phyloP scores from a whole-genome alignment of 73 alveolate species.

The Blepharisma japonicum region DNA sequence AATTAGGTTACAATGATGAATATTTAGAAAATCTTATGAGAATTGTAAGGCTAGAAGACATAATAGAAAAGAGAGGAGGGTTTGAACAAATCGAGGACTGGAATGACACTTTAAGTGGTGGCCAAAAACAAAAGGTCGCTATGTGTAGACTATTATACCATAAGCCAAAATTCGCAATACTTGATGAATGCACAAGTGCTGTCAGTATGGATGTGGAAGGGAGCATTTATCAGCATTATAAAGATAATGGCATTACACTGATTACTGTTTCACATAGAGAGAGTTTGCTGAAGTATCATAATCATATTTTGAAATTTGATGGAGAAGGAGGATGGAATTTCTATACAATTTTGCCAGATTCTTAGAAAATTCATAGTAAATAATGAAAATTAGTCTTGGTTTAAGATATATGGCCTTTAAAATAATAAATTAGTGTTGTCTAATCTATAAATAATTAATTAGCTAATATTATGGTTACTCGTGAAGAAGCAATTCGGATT shows the following conservation, averaged over 20 bases:
- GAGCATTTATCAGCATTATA: constrained; percentile 64
- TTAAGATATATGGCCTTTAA: not conserved
- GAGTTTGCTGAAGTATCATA: constrained; percentile 83
- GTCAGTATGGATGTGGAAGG: constrained; percentile 84
- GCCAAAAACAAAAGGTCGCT: constrained; percentile 90
- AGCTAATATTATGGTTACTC: no score
- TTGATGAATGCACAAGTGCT: constrained; percentile 92
- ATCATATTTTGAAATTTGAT: constrained; percentile 70
- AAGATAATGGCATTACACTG: constrained; percentile 75
- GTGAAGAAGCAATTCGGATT: no score
- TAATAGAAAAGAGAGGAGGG: constrained; percentile 78
- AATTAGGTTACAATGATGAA: constrained; percentile 47
- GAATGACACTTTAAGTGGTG: constrained; percentile 89
- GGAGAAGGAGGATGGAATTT: constrained; percentile 72
- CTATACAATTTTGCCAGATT: not conserved
- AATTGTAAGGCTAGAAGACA: constrained; percentile 65
- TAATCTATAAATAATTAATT: constrained; percentile 9
- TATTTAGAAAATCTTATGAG: constrained; percentile 61
- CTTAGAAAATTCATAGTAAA: constrained; percentile 19
- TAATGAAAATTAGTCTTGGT: constrained; percentile 30
- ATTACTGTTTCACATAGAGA: constrained; percentile 89
- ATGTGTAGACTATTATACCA: constrained; percentile 92
- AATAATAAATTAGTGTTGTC: no score
- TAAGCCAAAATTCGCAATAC: constrained; percentile 82
- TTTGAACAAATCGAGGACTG: constrained; percentile 72